Conservation (phyloP, 2,329 filamentous ascomycete genomes). For the Botrytis galanthina region DNA sequence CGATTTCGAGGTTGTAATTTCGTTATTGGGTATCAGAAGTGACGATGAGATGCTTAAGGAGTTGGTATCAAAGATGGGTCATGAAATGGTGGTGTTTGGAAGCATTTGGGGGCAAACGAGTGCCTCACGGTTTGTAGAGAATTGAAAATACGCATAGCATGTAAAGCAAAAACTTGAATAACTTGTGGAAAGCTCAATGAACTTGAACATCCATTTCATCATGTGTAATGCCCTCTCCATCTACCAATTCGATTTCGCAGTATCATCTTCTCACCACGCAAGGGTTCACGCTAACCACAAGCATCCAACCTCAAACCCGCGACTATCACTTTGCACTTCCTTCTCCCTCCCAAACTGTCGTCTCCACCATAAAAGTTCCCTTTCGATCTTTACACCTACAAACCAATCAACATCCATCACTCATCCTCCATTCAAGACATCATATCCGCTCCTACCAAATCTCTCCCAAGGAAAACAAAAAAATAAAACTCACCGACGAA, state of each 20-base stretch:
- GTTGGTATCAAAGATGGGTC: neutral
- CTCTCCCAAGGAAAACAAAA: neutral
- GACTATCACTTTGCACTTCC: conserved; percentile 5
- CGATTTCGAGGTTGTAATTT: conserved; percentile 1
- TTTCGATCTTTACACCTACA: conserved; percentile 57
- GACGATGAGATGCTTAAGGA: neutral
- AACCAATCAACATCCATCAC: conserved; percentile 3
- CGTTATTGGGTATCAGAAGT: neutral
- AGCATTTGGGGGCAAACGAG: neutral
- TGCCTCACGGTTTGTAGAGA: neutral
- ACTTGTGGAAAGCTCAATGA: neutral
- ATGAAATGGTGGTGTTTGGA: neutral
- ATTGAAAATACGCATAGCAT: neutral
- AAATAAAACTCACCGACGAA: conserved; percentile 51
- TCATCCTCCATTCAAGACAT: conserved; percentile 5
- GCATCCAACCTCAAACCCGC: neutral
- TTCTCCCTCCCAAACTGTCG: conserved; percentile 57
- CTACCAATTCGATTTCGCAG: too few relatives aligned
- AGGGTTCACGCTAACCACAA: conserved; percentile 8
- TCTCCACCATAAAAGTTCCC: conserved; percentile 59
- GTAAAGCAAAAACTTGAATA: neutral
- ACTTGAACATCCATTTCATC: neutral
- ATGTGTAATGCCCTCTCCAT: neutral
- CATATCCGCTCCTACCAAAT: conserved; percentile 1
- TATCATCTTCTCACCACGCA: neutral